These are phyloP conservation scores for Wickerhamomyces xylosicus DNA, from an alignment of 805 yeast species.

Conservation along the genomic window DNA sequence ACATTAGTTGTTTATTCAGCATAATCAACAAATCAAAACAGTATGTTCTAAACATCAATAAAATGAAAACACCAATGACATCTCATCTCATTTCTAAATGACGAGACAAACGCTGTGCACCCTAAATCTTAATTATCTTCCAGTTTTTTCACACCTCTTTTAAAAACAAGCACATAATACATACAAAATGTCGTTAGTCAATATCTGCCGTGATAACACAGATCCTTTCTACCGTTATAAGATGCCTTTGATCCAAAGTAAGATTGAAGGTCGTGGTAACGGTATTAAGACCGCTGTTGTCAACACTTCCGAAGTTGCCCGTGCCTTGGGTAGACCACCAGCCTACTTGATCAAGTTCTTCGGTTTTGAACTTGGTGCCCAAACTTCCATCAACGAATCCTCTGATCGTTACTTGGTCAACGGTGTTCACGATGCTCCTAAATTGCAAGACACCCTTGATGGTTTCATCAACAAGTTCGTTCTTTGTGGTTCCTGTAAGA, in stretches of 20 bases:
- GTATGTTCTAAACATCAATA: background rate
- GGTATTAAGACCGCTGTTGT: slow-evolving; percentile 95
- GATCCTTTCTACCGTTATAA: slow-evolving; percentile 99
- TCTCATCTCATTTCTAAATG: background rate
- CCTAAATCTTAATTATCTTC: background rate
- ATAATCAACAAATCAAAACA: no score
- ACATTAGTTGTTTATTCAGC: no score
- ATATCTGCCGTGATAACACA: slow-evolving; percentile 92
- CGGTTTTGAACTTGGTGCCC: slow-evolving; percentile 96
- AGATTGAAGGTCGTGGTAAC: slow-evolving; percentile 97
- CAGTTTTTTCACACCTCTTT: background rate
- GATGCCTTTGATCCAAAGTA: slow-evolving; percentile 96
- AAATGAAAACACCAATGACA: background rate
- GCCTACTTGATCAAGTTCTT: slow-evolving; percentile 87
- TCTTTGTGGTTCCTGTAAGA: slow-evolving; percentile 88
- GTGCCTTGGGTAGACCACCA: slow-evolving; percentile 90
- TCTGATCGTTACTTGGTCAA: slow-evolving; percentile 86
- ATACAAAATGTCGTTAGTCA: slow-evolving; percentile 59
- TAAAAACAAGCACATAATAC: slow-evolving; percentile 20
- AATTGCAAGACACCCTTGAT: slow-evolving; percentile 88
- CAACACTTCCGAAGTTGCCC: slow-evolving; percentile 85
- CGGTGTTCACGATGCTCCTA: slow-evolving; percentile 86
- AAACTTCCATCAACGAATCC: slow-evolving; percentile 70
- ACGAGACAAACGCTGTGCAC: background rate
- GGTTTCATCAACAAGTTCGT: slow-evolving; percentile 91